These are phyloP conservation scores for Malus hybrid DNA, from an alignment of 331 rosid genomes.

Conservation along the genomic window DNA sequence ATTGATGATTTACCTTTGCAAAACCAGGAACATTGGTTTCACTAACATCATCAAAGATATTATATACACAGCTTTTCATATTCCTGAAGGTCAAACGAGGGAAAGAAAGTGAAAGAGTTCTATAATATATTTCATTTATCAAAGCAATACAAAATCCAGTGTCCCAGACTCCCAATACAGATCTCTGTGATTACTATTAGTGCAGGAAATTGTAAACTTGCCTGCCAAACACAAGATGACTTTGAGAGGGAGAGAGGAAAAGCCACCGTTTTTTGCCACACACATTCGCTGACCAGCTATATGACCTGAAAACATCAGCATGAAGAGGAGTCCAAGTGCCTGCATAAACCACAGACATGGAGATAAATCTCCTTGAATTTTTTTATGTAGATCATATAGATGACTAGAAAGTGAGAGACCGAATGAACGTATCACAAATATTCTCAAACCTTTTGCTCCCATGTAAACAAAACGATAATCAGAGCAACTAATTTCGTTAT, in stretches of 20 bases:
- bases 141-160: neutral
- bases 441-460: constrained; percentile 75
- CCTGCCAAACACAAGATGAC: constrained; percentile 86
- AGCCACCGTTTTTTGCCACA: constrained; percentile 93
- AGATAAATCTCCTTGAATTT: constrained; percentile 3
- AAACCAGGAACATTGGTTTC: constrained; percentile 71
- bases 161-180: neutral
- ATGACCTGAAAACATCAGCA: constrained; percentile 93
- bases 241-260: constrained; percentile 74
- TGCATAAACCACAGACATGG: constrained; percentile 16
- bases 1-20: constrained; percentile 41
- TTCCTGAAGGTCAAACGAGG: constrained; percentile 34
- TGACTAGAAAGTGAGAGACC: neutral
- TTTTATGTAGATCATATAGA: neutral
- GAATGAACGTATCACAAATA: neutral
- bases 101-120: neutral
- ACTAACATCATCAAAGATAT: constrained; percentile 63
- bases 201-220: constrained; percentile 18
- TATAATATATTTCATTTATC: neutral
- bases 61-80: constrained; percentile 56
- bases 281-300: constrained; percentile 92
- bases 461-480: constrained; percentile 92
- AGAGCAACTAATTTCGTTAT: constrained; percentile 72
- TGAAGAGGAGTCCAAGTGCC: constrained; percentile 99
- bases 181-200: neutral